Evolutionary conservation across 2,329 filamentous ascomycete genomes (phyloP).

Genomic region (Aspergillus tubingensis): DNA sequence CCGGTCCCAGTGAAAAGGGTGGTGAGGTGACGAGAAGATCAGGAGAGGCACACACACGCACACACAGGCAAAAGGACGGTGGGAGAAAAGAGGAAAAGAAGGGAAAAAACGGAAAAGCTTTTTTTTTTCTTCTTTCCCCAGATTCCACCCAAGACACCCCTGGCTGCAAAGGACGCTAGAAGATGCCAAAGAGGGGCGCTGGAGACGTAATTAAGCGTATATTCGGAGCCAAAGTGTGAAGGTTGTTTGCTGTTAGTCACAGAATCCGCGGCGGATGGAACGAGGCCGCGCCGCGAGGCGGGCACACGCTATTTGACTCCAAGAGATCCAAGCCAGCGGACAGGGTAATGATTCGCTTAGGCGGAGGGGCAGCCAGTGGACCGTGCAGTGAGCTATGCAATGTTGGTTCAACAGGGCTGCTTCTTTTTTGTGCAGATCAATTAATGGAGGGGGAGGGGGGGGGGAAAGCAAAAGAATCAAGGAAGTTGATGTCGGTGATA

Average conservation of each 20-base stretch:
- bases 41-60: conserved; percentile 8
- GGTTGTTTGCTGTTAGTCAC: conserved; percentile 42
- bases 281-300: conserved; percentile 17
- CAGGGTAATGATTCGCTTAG: conserved; percentile 1
- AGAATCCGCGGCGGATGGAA: conserved; percentile 25
- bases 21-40: conserved; percentile 10
- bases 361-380: background rate
- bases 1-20: conserved; percentile 7
- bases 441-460: background rate
- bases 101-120: conserved; percentile 18
- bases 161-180: conserved; percentile 18
- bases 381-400: background rate
- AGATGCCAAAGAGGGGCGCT: conserved; percentile 24
- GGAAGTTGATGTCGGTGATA: background rate
- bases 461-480: background rate
- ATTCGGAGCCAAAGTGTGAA: conserved; percentile 17
- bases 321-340: conserved; percentile 11
- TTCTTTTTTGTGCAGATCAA: background rate
- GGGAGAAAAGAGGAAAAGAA: conserved; percentile 7
- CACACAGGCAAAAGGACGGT: conserved; percentile 15
- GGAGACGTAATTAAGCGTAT: conserved; percentile 15
- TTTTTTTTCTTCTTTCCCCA: conserved; percentile 30
- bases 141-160: conserved; percentile 29
- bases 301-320: conserved; percentile 14
- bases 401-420: conserved; percentile 2